A percentile compares a stretch with the other conserved stretches of the same genome.
phyloP scores from a whole-genome alignment of 208 protist species.

The Leishmania guyanensis region DNA sequence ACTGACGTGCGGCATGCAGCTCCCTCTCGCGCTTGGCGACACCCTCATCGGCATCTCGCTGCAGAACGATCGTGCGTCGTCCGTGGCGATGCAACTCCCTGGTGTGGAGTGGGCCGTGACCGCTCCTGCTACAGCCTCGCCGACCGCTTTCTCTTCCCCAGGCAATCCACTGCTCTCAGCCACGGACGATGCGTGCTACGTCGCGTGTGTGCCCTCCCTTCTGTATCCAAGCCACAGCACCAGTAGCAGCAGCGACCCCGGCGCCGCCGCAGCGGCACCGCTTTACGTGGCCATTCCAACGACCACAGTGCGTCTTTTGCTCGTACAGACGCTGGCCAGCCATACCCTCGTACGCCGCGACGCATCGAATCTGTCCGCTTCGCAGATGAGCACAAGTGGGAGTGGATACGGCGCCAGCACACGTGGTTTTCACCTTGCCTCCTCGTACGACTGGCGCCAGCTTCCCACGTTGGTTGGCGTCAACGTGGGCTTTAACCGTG shows the following conservation, averaged over 20 bases:
- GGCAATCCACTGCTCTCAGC: background rate
- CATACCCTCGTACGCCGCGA: constrained; percentile 26
- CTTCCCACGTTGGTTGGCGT: constrained; percentile 66
- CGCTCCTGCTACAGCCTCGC: background rate
- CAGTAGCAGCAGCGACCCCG: background rate
- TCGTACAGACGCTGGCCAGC: constrained; percentile 55
- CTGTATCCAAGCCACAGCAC: background rate
- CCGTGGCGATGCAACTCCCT: constrained; percentile 20
- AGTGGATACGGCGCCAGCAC: constrained; percentile 13
- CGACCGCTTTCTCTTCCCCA: background rate
- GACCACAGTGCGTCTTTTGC: constrained; percentile 27
- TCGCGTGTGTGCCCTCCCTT: constrained; percentile 25
- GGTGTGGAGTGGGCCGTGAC: constrained; percentile 29
- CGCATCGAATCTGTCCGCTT: constrained; percentile 8
- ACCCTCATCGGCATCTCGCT: constrained; percentile 46
- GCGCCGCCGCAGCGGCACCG: background rate
- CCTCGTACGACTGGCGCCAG: constrained; percentile 51
- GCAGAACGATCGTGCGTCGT: constrained; percentile 47
- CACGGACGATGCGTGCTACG: background rate
- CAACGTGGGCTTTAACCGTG: constrained; percentile 46
- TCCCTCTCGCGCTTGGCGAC: constrained; percentile 49
- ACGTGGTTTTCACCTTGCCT: constrained; percentile 8
- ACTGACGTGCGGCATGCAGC: constrained; percentile 48
- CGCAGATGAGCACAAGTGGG: constrained; percentile 10
- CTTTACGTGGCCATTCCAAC: constrained; percentile 18